Evolutionary conservation across 2,329 filamentous ascomycete genomes (phyloP).

Genomic region (Colletotrichum gigasporum): DNA sequence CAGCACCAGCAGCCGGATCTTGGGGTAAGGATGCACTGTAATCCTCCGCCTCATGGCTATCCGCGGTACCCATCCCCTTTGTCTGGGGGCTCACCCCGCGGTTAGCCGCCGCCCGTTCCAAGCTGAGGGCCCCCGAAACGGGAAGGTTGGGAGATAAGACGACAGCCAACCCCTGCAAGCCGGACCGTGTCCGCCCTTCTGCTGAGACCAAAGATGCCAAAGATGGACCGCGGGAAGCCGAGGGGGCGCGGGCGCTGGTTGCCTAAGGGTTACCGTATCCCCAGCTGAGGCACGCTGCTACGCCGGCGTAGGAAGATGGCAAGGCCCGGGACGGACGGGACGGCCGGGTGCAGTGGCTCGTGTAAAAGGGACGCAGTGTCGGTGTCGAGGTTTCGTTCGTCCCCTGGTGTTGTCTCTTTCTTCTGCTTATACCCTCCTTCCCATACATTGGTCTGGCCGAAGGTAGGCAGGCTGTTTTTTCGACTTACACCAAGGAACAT

Average conservation of each 20-base stretch:
- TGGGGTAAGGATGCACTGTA: too few relatives aligned
- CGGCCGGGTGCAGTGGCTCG: not conserved
- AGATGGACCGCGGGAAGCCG: conserved; percentile 23
- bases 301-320: not conserved
- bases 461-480: too few relatives aligned
- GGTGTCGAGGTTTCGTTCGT: too few relatives aligned
- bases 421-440: too few relatives aligned
- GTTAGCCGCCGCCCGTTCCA: not conserved
- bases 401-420: not conserved
- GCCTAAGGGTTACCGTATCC: not conserved
- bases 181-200: not conserved
- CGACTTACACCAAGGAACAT: too few relatives aligned
- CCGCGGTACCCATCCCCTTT: too few relatives aligned
- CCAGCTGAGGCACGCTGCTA: not conserved
- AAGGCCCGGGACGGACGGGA: not conserved
- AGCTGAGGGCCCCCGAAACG: not conserved
- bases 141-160: not conserved
- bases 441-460: too few relatives aligned
- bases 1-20: too few relatives aligned
- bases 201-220: too few relatives aligned
- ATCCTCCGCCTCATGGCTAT: too few relatives aligned
- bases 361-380: not conserved
- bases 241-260: not conserved
- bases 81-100: conserved; percentile 3
- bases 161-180: not conserved